Conservation (phyloP, 345 rosid genomes). For the Psidium guajava region DNA sequence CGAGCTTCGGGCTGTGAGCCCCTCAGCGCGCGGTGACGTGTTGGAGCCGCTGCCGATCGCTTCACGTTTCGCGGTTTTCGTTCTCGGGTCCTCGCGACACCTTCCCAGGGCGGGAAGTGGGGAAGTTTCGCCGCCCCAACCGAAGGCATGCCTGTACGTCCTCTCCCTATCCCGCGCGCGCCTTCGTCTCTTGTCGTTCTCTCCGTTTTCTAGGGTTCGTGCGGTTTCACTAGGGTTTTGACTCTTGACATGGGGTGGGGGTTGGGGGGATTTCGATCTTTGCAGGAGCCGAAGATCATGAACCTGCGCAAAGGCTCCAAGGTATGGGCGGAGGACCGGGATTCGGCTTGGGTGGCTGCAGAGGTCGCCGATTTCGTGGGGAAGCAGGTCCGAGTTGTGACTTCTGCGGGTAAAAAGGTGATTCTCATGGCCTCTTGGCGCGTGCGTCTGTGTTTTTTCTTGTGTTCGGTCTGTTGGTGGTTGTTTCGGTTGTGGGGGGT, state of each 20-base stretch:
- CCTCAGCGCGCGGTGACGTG: neutral
- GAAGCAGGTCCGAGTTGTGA: constrained; percentile 41
- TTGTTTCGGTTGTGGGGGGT: neutral
- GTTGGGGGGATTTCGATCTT: neutral
- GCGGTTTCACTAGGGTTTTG: neutral
- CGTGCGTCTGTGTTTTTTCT: neutral
- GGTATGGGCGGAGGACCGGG: constrained; percentile 81
- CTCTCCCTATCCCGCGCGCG: neutral
- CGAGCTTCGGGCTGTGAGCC: neutral
- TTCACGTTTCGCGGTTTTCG: constrained; percentile 17
- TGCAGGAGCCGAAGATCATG: constrained; percentile 35
- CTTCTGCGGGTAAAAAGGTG: constrained; percentile 59
- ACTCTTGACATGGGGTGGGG: neutral
- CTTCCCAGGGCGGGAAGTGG: constrained; percentile 53
- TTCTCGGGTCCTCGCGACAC: neutral
- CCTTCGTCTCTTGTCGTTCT: constrained; percentile 7
- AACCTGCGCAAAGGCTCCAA: constrained; percentile 59
- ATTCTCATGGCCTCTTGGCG: neutral
- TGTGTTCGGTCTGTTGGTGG: neutral
- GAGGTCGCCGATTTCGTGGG: constrained; percentile 43
- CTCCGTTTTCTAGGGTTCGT: constrained; percentile 3
- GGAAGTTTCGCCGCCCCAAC: neutral
- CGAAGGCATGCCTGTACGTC: neutral
- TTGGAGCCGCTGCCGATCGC: neutral
- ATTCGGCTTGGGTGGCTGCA: constrained; percentile 75